Percentiles rank a stretch among this genome's conserved stretches.
Conservation (phyloP, 2,329 filamentous ascomycete genomes). For the Dactylellina drechsleri region DNA sequence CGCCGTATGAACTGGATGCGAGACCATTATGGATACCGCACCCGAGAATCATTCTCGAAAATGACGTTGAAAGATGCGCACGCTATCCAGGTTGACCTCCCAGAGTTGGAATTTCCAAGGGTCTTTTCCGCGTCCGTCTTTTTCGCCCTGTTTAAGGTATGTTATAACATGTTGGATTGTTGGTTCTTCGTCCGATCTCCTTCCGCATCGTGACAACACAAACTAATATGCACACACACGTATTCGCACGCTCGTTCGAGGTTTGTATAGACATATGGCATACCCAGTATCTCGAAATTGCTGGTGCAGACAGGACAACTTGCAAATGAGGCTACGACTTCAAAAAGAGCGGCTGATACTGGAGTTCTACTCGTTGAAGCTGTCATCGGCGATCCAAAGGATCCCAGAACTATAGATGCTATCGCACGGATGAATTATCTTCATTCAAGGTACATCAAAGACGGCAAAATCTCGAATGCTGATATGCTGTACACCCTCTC, state of each 20-base stretch:
- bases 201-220: background rate
- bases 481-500: constrained; percentile 42
- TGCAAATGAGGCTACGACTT: constrained; percentile 63
- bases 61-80: constrained; percentile 19
- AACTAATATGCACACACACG: background rate
- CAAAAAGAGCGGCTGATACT: constrained; percentile 68
- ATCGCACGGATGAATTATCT: constrained; percentile 37
- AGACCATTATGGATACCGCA: constrained; percentile 17
- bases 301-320: constrained; percentile 67
- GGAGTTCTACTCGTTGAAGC: constrained; percentile 65
- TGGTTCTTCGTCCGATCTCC: too few relatives aligned
- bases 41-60: constrained; percentile 24
- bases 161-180: background rate
- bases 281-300: constrained; percentile 67
- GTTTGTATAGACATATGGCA: constrained; percentile 65
- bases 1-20: constrained; percentile 13
- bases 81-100: constrained; percentile 9
- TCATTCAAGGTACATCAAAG: constrained; percentile 33
- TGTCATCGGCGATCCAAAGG: constrained; percentile 62
- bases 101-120: constrained; percentile 16
- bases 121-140: constrained; percentile 21
- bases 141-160: constrained; percentile 24
- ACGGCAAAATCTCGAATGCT: constrained; percentile 26
- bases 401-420: constrained; percentile 56
- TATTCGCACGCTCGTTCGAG: background rate